Percentiles rank a stretch among this genome's conserved stretches.
These are phyloP conservation scores for Nitzschia sp. DNA, from an alignment of 108 stramenopile species.

Conservation along the genomic window DNA sequence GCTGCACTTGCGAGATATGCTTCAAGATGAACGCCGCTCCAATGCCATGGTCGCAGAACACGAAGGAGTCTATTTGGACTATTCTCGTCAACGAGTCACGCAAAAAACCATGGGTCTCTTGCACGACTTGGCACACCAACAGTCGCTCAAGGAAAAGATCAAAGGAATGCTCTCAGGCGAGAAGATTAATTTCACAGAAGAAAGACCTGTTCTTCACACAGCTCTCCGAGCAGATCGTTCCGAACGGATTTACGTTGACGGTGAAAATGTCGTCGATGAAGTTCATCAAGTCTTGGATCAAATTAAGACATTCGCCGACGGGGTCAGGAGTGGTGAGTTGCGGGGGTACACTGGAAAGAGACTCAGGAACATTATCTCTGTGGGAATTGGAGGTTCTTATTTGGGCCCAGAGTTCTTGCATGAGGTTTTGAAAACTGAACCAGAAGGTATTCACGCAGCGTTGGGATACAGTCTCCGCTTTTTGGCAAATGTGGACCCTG, in stretches of 20 bases:
- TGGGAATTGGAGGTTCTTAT: constrained; percentile 99
- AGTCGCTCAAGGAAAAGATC: constrained; percentile 69
- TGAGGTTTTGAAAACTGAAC: constrained; percentile 94
- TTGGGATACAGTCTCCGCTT: constrained; percentile 91
- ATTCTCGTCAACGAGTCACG: constrained; percentile 78
- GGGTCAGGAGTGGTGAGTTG: constrained; percentile 81
- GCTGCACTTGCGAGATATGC: constrained; percentile 72
- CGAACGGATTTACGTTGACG: constrained; percentile 83
- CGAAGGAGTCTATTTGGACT: constrained; percentile 89
- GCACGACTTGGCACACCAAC: constrained; percentile 68
- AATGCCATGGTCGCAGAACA: constrained; percentile 75
- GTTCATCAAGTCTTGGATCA: constrained; percentile 92
- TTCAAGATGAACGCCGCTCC: constrained; percentile 67
- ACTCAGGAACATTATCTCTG: constrained; percentile 90
- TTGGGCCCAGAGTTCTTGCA: constrained; percentile 97
- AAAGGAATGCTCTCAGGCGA: constrained; percentile 89
- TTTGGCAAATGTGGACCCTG: constrained; percentile 98
- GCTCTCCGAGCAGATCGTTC: constrained; percentile 86
- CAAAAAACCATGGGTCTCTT: constrained; percentile 79
- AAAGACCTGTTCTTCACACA: constrained; percentile 95
- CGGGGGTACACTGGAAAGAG: constrained; percentile 96
- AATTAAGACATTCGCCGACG: constrained; percentile 85
- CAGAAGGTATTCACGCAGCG: constrained; percentile 78
- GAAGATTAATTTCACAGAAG: constrained; percentile 96
- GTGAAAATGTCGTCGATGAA: constrained; percentile 83